Conservation (phyloP, 306 rosid genomes). For the Pyrus bretschneideri region DNA sequence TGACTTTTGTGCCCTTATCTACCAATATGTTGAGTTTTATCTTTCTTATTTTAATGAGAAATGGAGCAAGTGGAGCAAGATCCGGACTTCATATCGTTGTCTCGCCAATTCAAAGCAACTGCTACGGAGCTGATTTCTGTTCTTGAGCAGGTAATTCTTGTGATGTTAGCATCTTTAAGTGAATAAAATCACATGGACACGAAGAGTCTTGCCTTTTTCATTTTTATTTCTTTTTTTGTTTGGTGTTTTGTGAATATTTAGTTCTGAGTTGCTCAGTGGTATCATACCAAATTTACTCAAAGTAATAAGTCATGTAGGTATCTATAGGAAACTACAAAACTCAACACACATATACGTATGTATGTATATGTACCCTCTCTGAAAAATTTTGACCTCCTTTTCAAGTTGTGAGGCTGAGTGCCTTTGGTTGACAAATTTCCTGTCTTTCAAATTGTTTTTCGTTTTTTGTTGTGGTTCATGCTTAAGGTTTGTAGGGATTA, state of each 20-base stretch:
- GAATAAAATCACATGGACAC: not conserved
- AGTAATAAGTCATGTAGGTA: not conserved
- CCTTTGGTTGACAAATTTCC: not conserved
- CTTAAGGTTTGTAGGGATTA: not conserved
- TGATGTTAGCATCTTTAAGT: not conserved
- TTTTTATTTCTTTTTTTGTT: not conserved
- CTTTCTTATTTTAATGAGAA: slow-evolving; percentile 47
- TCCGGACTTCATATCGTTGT: slow-evolving; percentile 68
- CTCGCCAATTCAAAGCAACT: slow-evolving; percentile 92
- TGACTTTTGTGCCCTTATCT: slow-evolving; percentile 23
- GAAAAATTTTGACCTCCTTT: not conserved
- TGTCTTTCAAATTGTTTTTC: not conserved
- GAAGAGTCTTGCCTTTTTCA: not conserved
- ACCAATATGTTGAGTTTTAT: slow-evolving; percentile 34
- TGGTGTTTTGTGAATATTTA: not conserved
- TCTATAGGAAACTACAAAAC: not conserved
- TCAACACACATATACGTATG: not conserved
- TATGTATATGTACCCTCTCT: not conserved
- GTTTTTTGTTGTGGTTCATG: not conserved
- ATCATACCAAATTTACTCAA: not conserved
- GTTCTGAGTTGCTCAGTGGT: not conserved
- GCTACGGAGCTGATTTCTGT: slow-evolving; percentile 89
- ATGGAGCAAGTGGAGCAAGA: slow-evolving; percentile 97
- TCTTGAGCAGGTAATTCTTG: slow-evolving; percentile 84
- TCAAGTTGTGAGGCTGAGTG: not conserved